Base-by-base conservation (phyloP, 2,329 filamentous ascomycete species). In the Escovopsis weberi region DNA sequence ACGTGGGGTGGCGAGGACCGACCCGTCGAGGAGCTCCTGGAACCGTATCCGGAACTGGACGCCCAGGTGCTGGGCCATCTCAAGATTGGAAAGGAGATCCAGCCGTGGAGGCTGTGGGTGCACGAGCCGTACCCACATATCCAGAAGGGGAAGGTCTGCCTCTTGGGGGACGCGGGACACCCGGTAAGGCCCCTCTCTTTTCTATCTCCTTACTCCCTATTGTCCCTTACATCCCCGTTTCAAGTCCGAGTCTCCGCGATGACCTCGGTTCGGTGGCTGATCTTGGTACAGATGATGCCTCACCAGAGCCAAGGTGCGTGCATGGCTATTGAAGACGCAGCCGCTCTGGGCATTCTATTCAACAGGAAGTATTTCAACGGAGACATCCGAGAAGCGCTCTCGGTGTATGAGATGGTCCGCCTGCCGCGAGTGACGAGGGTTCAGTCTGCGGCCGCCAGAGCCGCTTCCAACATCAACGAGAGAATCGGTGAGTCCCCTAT, bases 221-320 rank as follows among this genome's bases (percentile, higher is more conserved):
- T 15, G 4, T 15, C 35, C 15, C 28, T 30, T 30, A 6, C 10
- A 30, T 30, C 28, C 10, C 6, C 10, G 28, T 6, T 30, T 10
- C 28, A 30, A 30, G 28, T 6, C 6, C 28, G 28, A 6, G 6
- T 10, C 10, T 30, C 10, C 28, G 28, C 6, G 28, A 30, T 30
- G 6, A 30, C 28, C 10, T 30, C 10, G 12, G 47, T 47, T 15
- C 15, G 15, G 15, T 15, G 15, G 15, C 15, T 15, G 15, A n/a
- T 47, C 37, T 26, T n/a, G 4, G 32, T n/a, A n/a, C n/a, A 61
- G 58, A 80, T 80, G 74, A 75, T 82, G 71, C 77, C 78, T 1
- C 70, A 83, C 52, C 79, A 82, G 54, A 78, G 73, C 44, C 79
- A 84, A 55, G 79, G 79, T 4, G 78, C 78, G 0, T 80, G 76